These are phyloP conservation scores for Lyophyllum semitale DNA, from an alignment of 768 basidiomycete species.

Conservation along the genomic window DNA sequence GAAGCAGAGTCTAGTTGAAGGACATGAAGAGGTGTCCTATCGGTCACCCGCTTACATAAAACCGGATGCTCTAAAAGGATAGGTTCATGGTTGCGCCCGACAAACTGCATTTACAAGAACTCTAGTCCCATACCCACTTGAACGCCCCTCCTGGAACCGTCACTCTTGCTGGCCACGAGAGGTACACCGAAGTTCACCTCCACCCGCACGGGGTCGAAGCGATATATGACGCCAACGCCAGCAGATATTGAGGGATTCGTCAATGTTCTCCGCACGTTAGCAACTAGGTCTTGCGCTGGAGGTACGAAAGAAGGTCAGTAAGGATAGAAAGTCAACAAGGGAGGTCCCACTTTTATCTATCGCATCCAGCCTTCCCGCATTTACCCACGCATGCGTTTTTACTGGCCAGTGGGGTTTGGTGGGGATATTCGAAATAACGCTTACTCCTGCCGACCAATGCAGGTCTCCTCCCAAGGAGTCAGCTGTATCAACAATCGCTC, in stretches of 20 bases:
- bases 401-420: slow-evolving; percentile 80
- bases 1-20: not conserved
- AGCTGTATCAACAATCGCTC: slow-evolving; percentile 38
- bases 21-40: too few species aligned
- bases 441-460: slow-evolving; percentile 77
- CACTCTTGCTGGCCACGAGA: slow-evolving; percentile 66
- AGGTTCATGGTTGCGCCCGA: not conserved
- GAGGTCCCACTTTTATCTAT: slow-evolving; percentile 54
- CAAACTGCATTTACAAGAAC: slow-evolving; percentile 53
- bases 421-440: slow-evolving; percentile 75
- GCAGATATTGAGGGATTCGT: slow-evolving; percentile 71
- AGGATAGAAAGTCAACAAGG: not conserved
- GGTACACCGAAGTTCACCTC: slow-evolving; percentile 91
- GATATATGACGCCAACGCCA: slow-evolving; percentile 82
- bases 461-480: slow-evolving; percentile 86
- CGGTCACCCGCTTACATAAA: too few species aligned
- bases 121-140: slow-evolving; percentile 84
- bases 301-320: slow-evolving; percentile 9
- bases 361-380: slow-evolving; percentile 74
- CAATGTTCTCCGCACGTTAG: slow-evolving; percentile 43
- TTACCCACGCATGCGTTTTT: slow-evolving; percentile 78
- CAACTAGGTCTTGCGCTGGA: slow-evolving; percentile 36
- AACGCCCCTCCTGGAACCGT: slow-evolving; percentile 67
- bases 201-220: slow-evolving; percentile 80
- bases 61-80: not conserved